Evolutionary conservation across 495 filamentous ascomycete species (phyloP).

Genomic region (Lepidopterella palustris): DNA sequence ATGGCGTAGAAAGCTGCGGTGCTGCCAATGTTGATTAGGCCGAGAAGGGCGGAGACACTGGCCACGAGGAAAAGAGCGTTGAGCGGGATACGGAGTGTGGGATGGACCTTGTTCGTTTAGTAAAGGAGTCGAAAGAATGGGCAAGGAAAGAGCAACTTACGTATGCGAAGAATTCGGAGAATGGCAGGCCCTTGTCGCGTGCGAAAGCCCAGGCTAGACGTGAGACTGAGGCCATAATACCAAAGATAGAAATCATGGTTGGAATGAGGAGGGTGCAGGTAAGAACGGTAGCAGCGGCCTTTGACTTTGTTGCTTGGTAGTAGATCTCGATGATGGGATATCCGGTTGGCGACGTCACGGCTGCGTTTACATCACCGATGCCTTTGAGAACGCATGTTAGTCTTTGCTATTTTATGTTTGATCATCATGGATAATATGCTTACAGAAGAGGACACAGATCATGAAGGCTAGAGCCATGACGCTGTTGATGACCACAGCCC

Average conservation of each 20-base stretch:
- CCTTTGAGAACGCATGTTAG: too few relatives aligned
- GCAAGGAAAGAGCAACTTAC: slow-evolving; percentile 30
- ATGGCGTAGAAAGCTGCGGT: slow-evolving; percentile 51
- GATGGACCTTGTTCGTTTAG: slow-evolving; percentile 27
- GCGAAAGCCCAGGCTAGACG: slow-evolving; percentile 54
- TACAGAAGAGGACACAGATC: slow-evolving; percentile 24
- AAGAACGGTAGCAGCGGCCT: slow-evolving; percentile 17
- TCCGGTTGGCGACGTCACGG: slow-evolving; percentile 12
- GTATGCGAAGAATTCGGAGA: slow-evolving; percentile 44
- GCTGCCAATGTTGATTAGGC: slow-evolving; percentile 56
- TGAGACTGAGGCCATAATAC: slow-evolving; percentile 49
- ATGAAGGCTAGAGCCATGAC: slow-evolving; percentile 24
- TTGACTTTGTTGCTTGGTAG: slow-evolving; percentile 14
- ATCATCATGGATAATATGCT: too few relatives aligned
- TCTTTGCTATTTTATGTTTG: too few relatives aligned
- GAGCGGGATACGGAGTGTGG: slow-evolving; percentile 43
- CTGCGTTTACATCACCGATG: slow-evolving; percentile 12
- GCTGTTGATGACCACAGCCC: slow-evolving; percentile 22
- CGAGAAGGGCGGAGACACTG: slow-evolving; percentile 43
- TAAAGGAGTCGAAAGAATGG: slow-evolving; percentile 12
- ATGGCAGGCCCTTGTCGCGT: slow-evolving; percentile 49
- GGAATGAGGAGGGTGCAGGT: slow-evolving; percentile 32
- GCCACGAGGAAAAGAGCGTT: slow-evolving; percentile 27
- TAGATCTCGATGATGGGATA: slow-evolving; percentile 29
- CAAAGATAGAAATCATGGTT: slow-evolving; percentile 39